Evolutionary conservation across 768 basidiomycete species (phyloP).

Genomic region (Termitomyces sp.): DNA sequence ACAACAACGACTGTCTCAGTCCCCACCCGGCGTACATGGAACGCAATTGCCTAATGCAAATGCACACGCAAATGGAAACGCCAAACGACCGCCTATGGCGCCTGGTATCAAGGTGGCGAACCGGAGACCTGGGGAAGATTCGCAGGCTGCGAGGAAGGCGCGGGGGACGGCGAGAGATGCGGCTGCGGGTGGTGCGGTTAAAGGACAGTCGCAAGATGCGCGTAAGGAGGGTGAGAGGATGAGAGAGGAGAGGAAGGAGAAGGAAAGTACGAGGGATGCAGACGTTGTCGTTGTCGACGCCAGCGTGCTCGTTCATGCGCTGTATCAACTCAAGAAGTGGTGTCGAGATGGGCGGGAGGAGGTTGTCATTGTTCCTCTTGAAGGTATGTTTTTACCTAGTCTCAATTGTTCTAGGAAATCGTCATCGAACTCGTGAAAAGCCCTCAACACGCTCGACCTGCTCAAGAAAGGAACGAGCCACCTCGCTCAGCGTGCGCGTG

Average conservation of each 20-base stretch:
- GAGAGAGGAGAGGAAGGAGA: slow-evolving; percentile 15
- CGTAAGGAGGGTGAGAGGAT: slow-evolving; percentile 24
- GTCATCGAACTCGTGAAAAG: slow-evolving; percentile 31
- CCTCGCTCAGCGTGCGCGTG: slow-evolving; percentile 78
- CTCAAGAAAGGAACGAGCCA: slow-evolving; percentile 86
- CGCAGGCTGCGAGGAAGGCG: slow-evolving; percentile 15
- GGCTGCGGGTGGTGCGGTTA: slow-evolving; percentile 7
- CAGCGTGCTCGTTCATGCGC: slow-evolving; percentile 74
- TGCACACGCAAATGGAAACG: background rate
- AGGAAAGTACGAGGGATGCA: slow-evolving; percentile 60
- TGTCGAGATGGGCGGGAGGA: slow-evolving; percentile 75
- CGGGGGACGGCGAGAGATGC: slow-evolving; percentile 9
- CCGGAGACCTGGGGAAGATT: slow-evolving; percentile 24
- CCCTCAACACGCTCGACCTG: slow-evolving; percentile 86
- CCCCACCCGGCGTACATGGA: background rate
- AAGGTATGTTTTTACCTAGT: slow-evolving; percentile 52
- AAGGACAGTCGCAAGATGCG: slow-evolving; percentile 2
- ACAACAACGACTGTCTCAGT: slow-evolving; percentile 22
- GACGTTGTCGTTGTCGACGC: slow-evolving; percentile 79
- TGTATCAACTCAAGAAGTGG: slow-evolving; percentile 81
- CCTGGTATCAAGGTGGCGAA: slow-evolving; percentile 28
- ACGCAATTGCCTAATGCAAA: slow-evolving; percentile 4
- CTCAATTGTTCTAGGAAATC: background rate
- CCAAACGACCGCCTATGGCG: slow-evolving; percentile 28
- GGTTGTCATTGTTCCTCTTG: slow-evolving; percentile 79